phyloP scores from a whole-genome alignment of 768 basidiomycete genomes.

The Terana coerulea region DNA sequence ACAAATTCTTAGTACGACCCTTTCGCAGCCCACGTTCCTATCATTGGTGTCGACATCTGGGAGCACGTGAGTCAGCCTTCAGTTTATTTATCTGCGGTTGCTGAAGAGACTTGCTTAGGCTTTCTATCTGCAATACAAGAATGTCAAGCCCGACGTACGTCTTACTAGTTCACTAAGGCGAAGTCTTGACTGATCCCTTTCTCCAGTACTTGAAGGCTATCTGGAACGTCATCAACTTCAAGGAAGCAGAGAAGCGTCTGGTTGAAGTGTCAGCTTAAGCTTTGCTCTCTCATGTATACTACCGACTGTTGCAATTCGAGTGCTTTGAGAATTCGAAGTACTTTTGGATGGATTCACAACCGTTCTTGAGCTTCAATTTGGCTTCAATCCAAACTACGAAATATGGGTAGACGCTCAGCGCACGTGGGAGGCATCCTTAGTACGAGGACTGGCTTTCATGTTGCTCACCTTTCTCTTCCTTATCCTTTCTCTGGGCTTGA shows the following conservation, averaged over 20 bases:
- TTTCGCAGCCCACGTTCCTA: constrained; percentile 69
- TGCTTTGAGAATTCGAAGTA: too few species aligned
- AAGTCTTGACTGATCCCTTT: not conserved
- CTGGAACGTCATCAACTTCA: constrained; percentile 96
- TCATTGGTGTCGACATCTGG: constrained; percentile 98
- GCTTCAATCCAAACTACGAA: too few species aligned
- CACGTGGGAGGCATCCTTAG: too few species aligned
- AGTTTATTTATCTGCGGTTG: constrained; percentile 14
- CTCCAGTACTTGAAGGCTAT: constrained; percentile 87
- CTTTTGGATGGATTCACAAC: too few species aligned
- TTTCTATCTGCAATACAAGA: constrained; percentile 62
- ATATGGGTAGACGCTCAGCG: too few species aligned
- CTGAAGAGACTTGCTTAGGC: too few species aligned
- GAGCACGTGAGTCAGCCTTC: constrained; percentile 86
- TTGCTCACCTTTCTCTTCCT: not conserved
- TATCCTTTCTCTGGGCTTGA: constrained; percentile 1
- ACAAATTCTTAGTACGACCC: not conserved
- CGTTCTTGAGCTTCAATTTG: too few species aligned
- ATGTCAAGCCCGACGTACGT: constrained; percentile 91
- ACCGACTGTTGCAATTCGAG: too few species aligned
- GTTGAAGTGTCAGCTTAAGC: too few species aligned
- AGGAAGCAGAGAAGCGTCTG: constrained; percentile 74
- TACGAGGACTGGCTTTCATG: too few species aligned
- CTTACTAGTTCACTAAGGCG: not conserved
- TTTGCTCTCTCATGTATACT: too few species aligned